Evolutionary conservation across 2,329 filamentous ascomycete genomes (phyloP).

Genomic region (Pestalotiopsis sp.): DNA sequence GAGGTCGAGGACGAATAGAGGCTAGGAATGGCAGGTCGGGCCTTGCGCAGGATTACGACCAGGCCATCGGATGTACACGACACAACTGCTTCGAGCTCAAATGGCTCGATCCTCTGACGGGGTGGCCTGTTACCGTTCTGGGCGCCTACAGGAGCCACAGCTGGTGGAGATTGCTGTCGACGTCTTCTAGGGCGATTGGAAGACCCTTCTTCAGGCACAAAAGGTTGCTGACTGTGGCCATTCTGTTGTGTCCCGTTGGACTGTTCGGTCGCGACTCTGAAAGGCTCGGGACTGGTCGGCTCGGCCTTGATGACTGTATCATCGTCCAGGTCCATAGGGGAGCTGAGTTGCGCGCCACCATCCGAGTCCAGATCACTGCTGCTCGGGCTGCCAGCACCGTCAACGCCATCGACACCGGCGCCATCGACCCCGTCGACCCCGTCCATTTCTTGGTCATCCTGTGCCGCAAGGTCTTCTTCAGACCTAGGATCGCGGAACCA

Average conservation of each 20-base stretch:
- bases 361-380: slow-evolving; percentile 40
- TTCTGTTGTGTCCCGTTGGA: not conserved
- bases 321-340: slow-evolving; percentile 43
- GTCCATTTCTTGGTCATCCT: slow-evolving; percentile 44
- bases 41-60: slow-evolving; percentile 77
- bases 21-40: slow-evolving; percentile 68
- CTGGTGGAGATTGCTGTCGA: not conserved
- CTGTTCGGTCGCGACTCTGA: slow-evolving; percentile 30
- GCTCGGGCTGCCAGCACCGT: slow-evolving; percentile 23
- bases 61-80: slow-evolving; percentile 88
- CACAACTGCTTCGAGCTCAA: slow-evolving; percentile 86
- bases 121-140: slow-evolving; percentile 17
- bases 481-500: slow-evolving; percentile 76
- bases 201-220: not conserved
- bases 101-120: slow-evolving; percentile 40
- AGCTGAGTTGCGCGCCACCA: slow-evolving; percentile 46
- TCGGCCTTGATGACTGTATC: slow-evolving; percentile 39
- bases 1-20: slow-evolving; percentile 50
- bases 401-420: slow-evolving; percentile 42
- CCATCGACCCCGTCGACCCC: slow-evolving; percentile 29
- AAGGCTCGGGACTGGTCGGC: slow-evolving; percentile 28
- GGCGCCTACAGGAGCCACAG: slow-evolving; percentile 3
- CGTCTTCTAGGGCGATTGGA: not conserved
- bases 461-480: slow-evolving; percentile 49
- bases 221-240: not conserved